These are phyloP conservation scores for Spergularia bocconei DNA, from an alignment of 148 eudicot genomes.

Conservation along the genomic window DNA sequence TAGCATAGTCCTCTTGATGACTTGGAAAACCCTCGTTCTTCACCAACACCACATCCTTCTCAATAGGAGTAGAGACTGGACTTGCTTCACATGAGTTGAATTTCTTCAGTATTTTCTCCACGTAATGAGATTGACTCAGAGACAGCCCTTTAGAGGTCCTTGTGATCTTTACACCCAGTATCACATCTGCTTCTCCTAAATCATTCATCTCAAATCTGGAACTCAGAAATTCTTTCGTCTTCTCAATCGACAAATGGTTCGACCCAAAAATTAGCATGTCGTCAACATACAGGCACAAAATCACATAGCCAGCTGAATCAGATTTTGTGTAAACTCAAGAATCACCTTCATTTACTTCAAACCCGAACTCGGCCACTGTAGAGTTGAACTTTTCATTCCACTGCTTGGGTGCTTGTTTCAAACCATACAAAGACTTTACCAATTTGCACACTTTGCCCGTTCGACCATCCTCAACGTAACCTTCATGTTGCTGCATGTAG, in stretches of 20 bases:
- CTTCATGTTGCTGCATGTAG: background rate
- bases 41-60: no score
- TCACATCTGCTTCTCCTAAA: background rate
- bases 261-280: background rate
- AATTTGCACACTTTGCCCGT: background rate
- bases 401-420: background rate
- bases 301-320: background rate
- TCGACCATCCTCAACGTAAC: background rate
- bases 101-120: background rate
- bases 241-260: background rate
- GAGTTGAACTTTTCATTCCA: background rate
- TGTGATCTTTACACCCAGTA: background rate
- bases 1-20: no score
- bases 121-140: background rate
- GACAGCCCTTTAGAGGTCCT: background rate
- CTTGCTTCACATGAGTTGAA: background rate
- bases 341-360: no score
- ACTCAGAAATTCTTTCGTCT: background rate
- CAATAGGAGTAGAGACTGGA: background rate
- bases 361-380: no score
- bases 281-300: background rate
- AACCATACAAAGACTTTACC: background rate
- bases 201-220: background rate
- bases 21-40: no score
- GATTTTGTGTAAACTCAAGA: no score